Conservation (phyloP, 2,329 filamentous ascomycete genomes). For the Trichoderma sp. region DNA sequence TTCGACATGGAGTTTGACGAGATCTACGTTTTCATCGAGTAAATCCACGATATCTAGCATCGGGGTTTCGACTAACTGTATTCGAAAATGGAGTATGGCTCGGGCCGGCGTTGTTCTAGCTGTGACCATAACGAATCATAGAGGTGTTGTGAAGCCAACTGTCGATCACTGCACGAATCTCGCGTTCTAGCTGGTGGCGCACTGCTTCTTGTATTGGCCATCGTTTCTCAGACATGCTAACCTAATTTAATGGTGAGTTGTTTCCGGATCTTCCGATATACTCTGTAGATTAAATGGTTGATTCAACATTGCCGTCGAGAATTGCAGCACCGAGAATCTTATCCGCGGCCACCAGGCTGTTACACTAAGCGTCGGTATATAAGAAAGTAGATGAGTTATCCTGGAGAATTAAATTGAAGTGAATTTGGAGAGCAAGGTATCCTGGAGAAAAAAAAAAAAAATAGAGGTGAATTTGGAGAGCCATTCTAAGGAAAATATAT, state of each 20-base stretch:
- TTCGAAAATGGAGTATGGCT: background rate
- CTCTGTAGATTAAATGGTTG: background rate
- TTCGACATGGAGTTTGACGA: background rate
- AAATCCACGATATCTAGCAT: background rate
- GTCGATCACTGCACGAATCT: background rate
- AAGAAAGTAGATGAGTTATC: background rate
- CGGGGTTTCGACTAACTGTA: background rate
- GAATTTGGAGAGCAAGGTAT: too few relatives aligned
- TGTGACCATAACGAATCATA: too few relatives aligned
- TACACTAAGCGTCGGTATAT: background rate
- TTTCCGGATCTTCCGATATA: background rate
- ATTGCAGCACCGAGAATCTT: background rate
- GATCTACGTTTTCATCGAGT: background rate
- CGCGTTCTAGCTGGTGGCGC: background rate
- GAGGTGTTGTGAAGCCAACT: background rate
- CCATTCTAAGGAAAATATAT: too few relatives aligned
- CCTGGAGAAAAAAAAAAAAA: too few relatives aligned
- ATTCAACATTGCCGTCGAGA: background rate
- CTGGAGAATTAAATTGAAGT: too few relatives aligned
- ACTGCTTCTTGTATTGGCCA: background rate
- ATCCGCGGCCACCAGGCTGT: background rate
- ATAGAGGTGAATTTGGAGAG: too few relatives aligned
- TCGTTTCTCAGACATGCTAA: too few relatives aligned
- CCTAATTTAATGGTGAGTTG: background rate
- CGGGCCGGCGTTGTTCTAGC: background rate